Conservation (phyloP, 768 basidiomycete genomes). For the Paxillus ammoniavirescens region DNA sequence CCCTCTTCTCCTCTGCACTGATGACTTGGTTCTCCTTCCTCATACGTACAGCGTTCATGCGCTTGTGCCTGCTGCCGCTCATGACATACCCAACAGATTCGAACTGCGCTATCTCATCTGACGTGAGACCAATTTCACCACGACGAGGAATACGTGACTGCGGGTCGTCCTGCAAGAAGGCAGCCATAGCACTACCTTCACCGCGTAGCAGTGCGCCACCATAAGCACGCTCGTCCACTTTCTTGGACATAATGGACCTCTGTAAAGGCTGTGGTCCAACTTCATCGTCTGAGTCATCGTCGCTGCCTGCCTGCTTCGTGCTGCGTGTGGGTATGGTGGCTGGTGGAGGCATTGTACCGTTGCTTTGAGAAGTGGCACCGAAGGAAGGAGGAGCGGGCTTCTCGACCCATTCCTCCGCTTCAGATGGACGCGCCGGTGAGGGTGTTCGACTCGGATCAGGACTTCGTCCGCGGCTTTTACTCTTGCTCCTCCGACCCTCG, state of each 20-base stretch:
- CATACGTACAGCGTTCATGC: conserved; percentile 99
- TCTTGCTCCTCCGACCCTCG: conserved; percentile 31
- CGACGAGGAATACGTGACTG: conserved; percentile 92
- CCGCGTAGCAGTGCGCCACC: conserved; percentile 89
- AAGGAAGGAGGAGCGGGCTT: conserved; percentile 40
- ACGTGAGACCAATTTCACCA: conserved; percentile 95
- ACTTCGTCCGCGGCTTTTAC: conserved; percentile 32
- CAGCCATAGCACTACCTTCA: conserved; percentile 98
- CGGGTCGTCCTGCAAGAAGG: conserved; percentile 85
- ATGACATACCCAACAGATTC: conserved; percentile 96
- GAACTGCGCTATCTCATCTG: conserved; percentile 82
- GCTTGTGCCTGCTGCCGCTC: conserved; percentile 90
- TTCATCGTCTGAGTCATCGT: conserved; percentile 59
- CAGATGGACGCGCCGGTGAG: conserved; percentile 26
- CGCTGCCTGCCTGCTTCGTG: conserved; percentile 24
- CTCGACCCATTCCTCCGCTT: conserved; percentile 69
- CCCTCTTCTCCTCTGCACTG: conserved; percentile 96
- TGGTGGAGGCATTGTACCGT: conserved; percentile 24
- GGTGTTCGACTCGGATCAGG: conserved; percentile 35
- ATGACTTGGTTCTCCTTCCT: conserved; percentile 99
- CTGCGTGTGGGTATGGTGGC: conserved; percentile 14
- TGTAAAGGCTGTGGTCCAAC: conserved; percentile 76
- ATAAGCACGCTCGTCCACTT: conserved; percentile 80
- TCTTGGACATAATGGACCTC: conserved; percentile 44
- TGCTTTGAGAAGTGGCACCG: conserved; percentile 20